Conservation (phyloP, 2,329 filamentous ascomycete species). For the Dactylella cylindrospora region DNA sequence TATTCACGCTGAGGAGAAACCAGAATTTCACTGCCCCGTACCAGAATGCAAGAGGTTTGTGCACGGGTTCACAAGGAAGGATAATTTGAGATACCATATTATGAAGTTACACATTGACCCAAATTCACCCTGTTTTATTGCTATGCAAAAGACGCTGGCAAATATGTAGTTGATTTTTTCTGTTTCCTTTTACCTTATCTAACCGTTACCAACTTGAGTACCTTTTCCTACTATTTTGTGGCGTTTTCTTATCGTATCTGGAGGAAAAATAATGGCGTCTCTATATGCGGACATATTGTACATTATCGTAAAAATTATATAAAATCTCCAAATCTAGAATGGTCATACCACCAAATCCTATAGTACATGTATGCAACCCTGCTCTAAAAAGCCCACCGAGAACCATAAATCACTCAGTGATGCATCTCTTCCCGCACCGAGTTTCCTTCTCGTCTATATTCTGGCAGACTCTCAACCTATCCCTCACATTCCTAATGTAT, state of each 20-base stretch:
- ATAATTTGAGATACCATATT: constrained; percentile 43
- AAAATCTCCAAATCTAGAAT: too few relatives aligned
- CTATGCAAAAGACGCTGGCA: constrained; percentile 30
- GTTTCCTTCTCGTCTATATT: constrained; percentile 41
- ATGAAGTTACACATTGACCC: constrained; percentile 41
- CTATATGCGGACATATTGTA: background rate
- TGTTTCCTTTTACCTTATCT: too few relatives aligned
- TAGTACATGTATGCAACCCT: too few relatives aligned
- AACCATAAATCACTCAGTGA: background rate
- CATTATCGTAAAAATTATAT: too few relatives aligned
- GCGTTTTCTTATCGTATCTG: too few relatives aligned
- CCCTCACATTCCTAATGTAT: constrained; percentile 8
- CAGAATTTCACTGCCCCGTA: constrained; percentile 36
- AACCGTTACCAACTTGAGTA: too few relatives aligned
- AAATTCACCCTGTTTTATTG: constrained; percentile 16
- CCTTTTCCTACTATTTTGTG: too few relatives aligned
- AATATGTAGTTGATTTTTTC: constrained; percentile 4
- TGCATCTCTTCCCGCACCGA: constrained; percentile 32
- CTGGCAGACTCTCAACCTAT: constrained; percentile 20
- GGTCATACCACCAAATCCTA: too few relatives aligned
- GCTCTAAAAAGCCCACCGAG: background rate
- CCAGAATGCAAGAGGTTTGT: constrained; percentile 27
- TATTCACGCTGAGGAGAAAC: constrained; percentile 35
- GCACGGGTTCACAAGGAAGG: constrained; percentile 36
- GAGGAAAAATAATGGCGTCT: too few relatives aligned